Evolutionary conservation across 1,139 yeast species (phyloP).

Genomic region (Debaryomyces udenii): DNA sequence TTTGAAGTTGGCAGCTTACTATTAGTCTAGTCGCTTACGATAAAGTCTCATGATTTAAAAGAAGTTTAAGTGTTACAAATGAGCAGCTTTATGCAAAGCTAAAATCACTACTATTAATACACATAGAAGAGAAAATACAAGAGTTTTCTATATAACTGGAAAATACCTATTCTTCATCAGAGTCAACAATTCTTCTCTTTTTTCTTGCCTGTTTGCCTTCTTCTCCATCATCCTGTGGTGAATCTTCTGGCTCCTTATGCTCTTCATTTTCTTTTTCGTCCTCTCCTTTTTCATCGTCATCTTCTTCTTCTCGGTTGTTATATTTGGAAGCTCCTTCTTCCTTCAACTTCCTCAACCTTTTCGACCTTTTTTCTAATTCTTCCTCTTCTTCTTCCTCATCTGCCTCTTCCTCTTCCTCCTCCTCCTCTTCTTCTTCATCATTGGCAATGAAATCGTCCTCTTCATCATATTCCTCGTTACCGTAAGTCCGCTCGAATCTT

Average conservation of each 20-base stretch:
- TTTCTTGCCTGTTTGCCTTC: conserved; percentile 52
- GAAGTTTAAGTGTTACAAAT: no score
- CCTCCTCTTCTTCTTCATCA: conserved; percentile 55
- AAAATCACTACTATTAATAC: conserved; percentile 9
- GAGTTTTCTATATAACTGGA: background rate
- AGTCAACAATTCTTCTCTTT: conserved; percentile 48
- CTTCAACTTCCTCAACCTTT: conserved; percentile 63
- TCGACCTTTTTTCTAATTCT: conserved; percentile 61
- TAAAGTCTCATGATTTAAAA: no score
- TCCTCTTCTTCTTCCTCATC: conserved; percentile 64
- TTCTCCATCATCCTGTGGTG: conserved; percentile 54
- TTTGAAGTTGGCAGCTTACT: no score
- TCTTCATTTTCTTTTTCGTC: conserved; percentile 70
- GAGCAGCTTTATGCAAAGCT: no score
- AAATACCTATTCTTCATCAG: conserved; percentile 37
- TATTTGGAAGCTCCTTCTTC: conserved; percentile 57
- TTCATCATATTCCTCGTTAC: conserved; percentile 48
- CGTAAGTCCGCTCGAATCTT: conserved; percentile 43
- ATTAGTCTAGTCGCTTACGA: no score
- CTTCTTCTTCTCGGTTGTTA: conserved; percentile 40
- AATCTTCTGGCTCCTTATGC: conserved; percentile 13
- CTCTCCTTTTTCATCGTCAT: conserved; percentile 21
- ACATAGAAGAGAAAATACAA: conserved; percentile 2
- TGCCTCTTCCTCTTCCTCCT: conserved; percentile 47
- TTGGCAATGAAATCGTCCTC: conserved; percentile 48